Base-by-base conservation (phyloP, 768 basidiomycete species). In the Arthromyces matolae region DNA sequence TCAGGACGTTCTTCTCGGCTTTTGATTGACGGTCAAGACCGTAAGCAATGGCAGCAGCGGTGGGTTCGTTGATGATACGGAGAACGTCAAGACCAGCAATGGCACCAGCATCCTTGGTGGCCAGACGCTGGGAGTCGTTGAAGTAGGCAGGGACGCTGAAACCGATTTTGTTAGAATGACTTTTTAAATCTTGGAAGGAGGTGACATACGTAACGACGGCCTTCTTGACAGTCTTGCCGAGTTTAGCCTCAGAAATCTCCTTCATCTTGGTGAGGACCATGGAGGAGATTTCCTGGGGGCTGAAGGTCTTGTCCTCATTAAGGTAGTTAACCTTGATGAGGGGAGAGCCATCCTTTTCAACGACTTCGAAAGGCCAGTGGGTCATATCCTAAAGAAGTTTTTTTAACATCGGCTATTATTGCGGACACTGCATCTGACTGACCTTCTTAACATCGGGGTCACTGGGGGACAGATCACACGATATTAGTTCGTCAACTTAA, bases 41-140 rank as follows among this genome's bases (percentile, higher is more conserved):
- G 68, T 97, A 97, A 42, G 96, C 96, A 59, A 99, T 97, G 64
- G 96, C 96, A 49, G 96, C 96, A 42, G 96, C 96, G 45, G 96
- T 99, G 54, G 96, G 96, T 77, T 99, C 96, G 75, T 99, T 99
- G 79, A 99, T 99, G 79, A 99, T 99, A 75, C 96, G 95, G 72
- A 99, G 91, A 60, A 99, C 93, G 66, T 99, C 94, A 54, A 99
- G 90, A 55, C 96, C 96, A 62, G 96, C 82, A 59, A 99, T 99
- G 60, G 89, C 80, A 71, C 96, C 96, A 54, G 96, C 96, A 71
- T 99, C 96, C 76, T 98, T 98, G 69, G 96, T 98, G 42, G 96
- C 95, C 54, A 96, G 79, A 77, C 96, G 93, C 68, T 99, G 96
- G 22, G 96, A 99, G 77, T 98, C 96, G 72, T 99, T 99, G 81